Evolutionary conservation across 1,139 yeast species (phyloP).

Genomic region (Magnusiomyces fungicola): DNA sequence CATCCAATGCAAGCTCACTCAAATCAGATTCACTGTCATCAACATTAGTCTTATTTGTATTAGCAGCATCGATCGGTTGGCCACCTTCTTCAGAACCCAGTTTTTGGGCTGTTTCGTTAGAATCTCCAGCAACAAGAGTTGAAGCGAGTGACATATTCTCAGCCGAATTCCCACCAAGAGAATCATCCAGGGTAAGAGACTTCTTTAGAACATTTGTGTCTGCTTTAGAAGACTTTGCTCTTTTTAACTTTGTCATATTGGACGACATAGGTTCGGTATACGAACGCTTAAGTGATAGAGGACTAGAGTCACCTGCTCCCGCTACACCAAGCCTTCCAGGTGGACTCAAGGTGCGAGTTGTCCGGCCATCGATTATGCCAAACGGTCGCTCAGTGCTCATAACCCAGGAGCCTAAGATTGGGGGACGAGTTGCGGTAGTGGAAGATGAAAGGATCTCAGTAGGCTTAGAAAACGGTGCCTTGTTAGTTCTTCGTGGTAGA

Average conservation of each 20-base stretch:
- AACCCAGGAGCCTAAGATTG: slow-evolving; percentile 87
- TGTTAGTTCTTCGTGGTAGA: slow-evolving; percentile 55
- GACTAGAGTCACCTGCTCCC: too few species aligned
- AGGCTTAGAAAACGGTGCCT: slow-evolving; percentile 65
- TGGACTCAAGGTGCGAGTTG: slow-evolving; percentile 68
- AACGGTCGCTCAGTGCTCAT: slow-evolving; percentile 73
- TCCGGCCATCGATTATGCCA: slow-evolving; percentile 88
- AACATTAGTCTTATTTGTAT: slow-evolving; percentile 5
- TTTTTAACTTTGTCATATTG: not conserved
- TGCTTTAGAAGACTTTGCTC: not conserved
- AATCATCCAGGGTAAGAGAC: not conserved
- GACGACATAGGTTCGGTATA: not conserved
- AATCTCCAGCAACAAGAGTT: slow-evolving; percentile 1
- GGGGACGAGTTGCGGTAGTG: slow-evolving; percentile 80
- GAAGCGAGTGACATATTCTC: not conserved
- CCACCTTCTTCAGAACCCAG: not conserved
- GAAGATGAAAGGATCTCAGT: slow-evolving; percentile 86
- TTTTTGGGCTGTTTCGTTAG: slow-evolving; percentile 11
- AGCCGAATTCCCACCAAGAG: not conserved
- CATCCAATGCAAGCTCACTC: slow-evolving; percentile 75
- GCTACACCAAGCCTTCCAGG: slow-evolving; percentile 19
- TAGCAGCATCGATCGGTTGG: not conserved
- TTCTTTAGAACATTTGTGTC: too few species aligned
- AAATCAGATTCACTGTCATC: slow-evolving; percentile 36
- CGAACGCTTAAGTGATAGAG: slow-evolving; percentile 13